phyloP scores from a whole-genome alignment of 768 basidiomycete species.

The Mycena haematopus region DNA sequence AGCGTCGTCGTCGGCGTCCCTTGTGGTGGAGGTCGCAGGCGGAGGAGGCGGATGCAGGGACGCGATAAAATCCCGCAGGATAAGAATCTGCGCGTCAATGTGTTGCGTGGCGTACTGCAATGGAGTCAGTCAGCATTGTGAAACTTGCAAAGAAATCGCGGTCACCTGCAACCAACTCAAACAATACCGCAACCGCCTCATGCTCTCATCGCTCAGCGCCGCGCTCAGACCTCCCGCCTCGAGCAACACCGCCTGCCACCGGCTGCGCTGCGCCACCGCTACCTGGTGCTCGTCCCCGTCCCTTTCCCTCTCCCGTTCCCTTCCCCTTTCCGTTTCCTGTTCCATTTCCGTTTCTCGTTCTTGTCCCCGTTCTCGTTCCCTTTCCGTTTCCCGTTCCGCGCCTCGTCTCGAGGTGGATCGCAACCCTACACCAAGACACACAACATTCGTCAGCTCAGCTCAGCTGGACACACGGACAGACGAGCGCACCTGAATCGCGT shows the following conservation, averaged over 20 bases:
- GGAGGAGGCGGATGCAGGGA: conserved; percentile 62
- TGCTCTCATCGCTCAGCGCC: conserved; percentile 89
- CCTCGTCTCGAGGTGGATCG: too few species aligned
- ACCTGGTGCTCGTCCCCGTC: conserved; percentile 50
- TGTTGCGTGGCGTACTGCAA: conserved; percentile 82
- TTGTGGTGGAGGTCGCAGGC: conserved; percentile 3
- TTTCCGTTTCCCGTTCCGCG: too few species aligned
- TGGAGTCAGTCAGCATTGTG: conserved; percentile 10
- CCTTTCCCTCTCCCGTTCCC: not conserved
- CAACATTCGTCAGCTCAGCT: too few species aligned
- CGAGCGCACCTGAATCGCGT: not conserved
- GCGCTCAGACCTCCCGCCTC: conserved; percentile 90
- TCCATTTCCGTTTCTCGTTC: not conserved
- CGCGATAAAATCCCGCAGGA: conserved; percentile 84
- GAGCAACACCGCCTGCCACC: conserved; percentile 84
- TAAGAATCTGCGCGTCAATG: conserved; percentile 86
- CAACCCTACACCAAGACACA: too few species aligned
- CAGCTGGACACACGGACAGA: not conserved
- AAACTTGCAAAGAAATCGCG: too few species aligned
- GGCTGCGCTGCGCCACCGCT: conserved; percentile 72
- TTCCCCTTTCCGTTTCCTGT: conserved; percentile 13
- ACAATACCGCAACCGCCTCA: conserved; percentile 86
- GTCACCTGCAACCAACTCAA: conserved; percentile 86
- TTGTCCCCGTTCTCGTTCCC: too few species aligned
- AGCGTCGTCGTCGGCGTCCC: conserved; percentile 18